These are phyloP conservation scores for Poteriospumella lacustris DNA, from an alignment of 108 stramenopile species.

Conservation along the genomic window DNA sequence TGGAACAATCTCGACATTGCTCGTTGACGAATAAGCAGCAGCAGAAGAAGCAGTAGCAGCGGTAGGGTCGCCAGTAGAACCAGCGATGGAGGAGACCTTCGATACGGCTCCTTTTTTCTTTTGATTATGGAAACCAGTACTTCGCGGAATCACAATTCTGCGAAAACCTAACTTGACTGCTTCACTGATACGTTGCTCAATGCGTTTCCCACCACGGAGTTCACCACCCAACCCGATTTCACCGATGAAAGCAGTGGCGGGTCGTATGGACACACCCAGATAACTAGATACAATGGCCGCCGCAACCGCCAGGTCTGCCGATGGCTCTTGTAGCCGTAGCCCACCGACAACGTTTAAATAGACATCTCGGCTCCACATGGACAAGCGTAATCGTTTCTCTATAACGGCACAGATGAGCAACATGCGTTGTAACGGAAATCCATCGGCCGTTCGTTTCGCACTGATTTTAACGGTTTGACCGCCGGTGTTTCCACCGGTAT, in stretches of 20 bases:
- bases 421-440: conserved; percentile 66
- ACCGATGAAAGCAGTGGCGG: conserved; percentile 87
- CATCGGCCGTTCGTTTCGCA: conserved; percentile 66
- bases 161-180: neutral
- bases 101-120: neutral
- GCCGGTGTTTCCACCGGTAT: conserved; percentile 36
- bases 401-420: conserved; percentile 77
- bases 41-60: too few species aligned
- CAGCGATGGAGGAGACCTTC: too few species aligned
- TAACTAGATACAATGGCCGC: conserved; percentile 73
- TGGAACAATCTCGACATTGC: neutral
- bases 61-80: too few species aligned
- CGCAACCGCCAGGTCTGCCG: conserved; percentile 65
- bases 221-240: conserved; percentile 68
- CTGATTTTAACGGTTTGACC: conserved; percentile 49
- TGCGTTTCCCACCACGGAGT: neutral
- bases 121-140: neutral
- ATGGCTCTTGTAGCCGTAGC: conserved; percentile 53
- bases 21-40: too few species aligned
- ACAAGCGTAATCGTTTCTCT: conserved; percentile 74
- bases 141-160: neutral
- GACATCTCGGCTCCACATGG: conserved; percentile 63
- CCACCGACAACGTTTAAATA: conserved; percentile 84
- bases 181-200: neutral
- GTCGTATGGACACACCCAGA: conserved; percentile 65